Base-by-base conservation (phyloP, 2,329 filamentous ascomycete genomes). In the Ceratocystis colombiana region DNA sequence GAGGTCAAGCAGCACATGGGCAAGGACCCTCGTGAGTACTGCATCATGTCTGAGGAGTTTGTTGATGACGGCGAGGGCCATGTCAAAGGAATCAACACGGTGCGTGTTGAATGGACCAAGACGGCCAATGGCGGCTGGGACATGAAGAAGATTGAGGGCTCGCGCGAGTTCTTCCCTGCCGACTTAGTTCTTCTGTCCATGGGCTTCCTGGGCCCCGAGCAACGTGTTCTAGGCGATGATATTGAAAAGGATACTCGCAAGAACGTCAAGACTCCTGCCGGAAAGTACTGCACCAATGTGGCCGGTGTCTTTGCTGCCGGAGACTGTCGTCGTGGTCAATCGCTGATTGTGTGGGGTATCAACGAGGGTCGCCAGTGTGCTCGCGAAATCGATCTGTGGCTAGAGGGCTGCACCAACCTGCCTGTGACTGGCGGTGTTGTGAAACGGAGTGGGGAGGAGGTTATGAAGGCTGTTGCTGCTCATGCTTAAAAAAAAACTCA, bases 41-140 rank as follows among this genome's bases (percentile, higher is more conserved):
- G 92, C 79, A 91, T 97, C 78, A 96, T 96, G 90, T 96, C 91
- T 20, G 93, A 95, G 79, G 90, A 96, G 72, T 97, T 97, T 71
- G 90, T 95, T 68, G 90, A 92, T 70, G 90, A 96, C 72, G 92
- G 90, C 69, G 84, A 78, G 62, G 92, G 92, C 74, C 87, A 88
- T 70, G 90, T 97, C 73, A 95, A 91, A 81, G 93, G 93, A 70
- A 96, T 97, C 82, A 96, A 94, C 78, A 96, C 91, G 55, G 85
- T 94, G 68, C 90, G 93, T 65, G 92, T 97, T 55, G 92, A 96
- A 76, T 97, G 93, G 93, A 94, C 90, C 71, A 94, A 92, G 81
- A 90, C 86, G 65, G 82, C 89, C 33, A 87, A 84, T 69, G 92
- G 92, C 70, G 92, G 92, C 57, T 97, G 93, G 93, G 93, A 96